Conservation (phyloP, 371 early-diverging fungal genomes). For the Haplosporangium sp. region DNA sequence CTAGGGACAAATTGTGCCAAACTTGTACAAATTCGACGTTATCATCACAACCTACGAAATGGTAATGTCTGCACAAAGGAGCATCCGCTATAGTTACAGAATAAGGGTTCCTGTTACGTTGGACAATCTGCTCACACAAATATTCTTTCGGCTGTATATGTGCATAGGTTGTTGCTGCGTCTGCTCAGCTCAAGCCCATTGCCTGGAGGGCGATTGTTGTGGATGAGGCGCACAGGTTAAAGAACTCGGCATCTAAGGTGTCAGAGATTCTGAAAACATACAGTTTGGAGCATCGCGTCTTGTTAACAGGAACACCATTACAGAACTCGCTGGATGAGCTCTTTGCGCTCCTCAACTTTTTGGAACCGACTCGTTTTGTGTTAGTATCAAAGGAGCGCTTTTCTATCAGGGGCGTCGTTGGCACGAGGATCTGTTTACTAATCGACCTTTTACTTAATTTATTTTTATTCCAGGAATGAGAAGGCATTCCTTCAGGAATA, state of each 20-base stretch:
- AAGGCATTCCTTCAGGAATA: slow-evolving; percentile 80
- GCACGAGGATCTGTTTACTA: too few species aligned
- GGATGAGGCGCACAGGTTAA: slow-evolving; percentile 97
- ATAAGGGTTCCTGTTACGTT: too few species aligned
- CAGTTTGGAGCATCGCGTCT: slow-evolving; percentile 77
- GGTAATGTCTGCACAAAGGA: slow-evolving; percentile 56
- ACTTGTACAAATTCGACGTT: slow-evolving; percentile 82
- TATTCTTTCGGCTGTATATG: background rate
- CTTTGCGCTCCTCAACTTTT: slow-evolving; percentile 92
- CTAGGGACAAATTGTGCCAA: slow-evolving; percentile 42
- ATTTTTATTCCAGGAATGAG: slow-evolving; percentile 60
- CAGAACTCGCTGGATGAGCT: slow-evolving; percentile 95
- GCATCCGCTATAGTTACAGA: too few species aligned
- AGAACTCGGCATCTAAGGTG: slow-evolving; percentile 86
- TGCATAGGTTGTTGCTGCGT: slow-evolving; percentile 65
- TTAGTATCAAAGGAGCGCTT: slow-evolving; percentile 17
- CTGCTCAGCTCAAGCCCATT: slow-evolving; percentile 79
- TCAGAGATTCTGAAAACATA: slow-evolving; percentile 74
- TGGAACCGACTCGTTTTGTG: slow-evolving; percentile 85
- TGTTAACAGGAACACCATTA: slow-evolving; percentile 92
- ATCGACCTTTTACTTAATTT: background rate
- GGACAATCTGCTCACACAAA: background rate
- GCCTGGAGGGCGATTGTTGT: slow-evolving; percentile 90
- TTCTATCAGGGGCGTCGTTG: too few species aligned
- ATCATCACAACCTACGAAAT: slow-evolving; percentile 92